Base-by-base conservation (phyloP, 2,329 filamentous ascomycete genomes). In the Curvularia lunata region DNA sequence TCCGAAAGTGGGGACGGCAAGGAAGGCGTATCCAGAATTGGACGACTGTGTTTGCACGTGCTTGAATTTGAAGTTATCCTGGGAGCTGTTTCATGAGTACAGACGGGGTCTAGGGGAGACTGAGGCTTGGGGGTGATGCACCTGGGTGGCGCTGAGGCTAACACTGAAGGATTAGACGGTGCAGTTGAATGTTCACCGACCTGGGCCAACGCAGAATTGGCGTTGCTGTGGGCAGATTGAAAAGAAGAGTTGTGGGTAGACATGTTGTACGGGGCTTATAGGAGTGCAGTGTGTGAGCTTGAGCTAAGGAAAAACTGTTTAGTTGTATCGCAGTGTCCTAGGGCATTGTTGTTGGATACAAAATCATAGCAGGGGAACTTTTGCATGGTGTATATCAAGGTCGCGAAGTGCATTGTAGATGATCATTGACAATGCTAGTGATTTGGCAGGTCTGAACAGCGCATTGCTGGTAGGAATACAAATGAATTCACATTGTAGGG, bases 401-500 rank as follows among this genome's bases (percentile, higher is more conserved):
- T 18, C 5, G 8, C 6, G 1, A 12, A 18, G 18, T 8, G 34
- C 34, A n/a, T 2, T 37, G 34, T 37, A 34, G n/a, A 16, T 16
- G 34, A 18, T n/a, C 4, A 21, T 28, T 25, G n/a, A 32, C 46
- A 7, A 42, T 28, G 28, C 18, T 16, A 19, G 27, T 43, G 32
- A 1, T 23, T 13, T 10, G 3, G n/a, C n/a, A n/a, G 19, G 42
- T 43, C 37, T 9, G 46, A 43, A 50, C 25, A 50, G 28, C 28
- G 19, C 13, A 4, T 19, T 16, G 28, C 4, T 30, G 7, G 28
- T 30, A 34, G 34, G 13, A 34, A 10, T 34, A 23, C 6, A 16
- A 32, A 32, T 48, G 32, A 34, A 54, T 25, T 30, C 46, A 50
- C 52, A 16, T 13, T 19, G 21, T 52, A 4, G 10, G 42, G 34